These are phyloP conservation scores for Aspergillus awamori DNA, from an alignment of 2,329 filamentous ascomycete genomes.

Conservation along the genomic window DNA sequence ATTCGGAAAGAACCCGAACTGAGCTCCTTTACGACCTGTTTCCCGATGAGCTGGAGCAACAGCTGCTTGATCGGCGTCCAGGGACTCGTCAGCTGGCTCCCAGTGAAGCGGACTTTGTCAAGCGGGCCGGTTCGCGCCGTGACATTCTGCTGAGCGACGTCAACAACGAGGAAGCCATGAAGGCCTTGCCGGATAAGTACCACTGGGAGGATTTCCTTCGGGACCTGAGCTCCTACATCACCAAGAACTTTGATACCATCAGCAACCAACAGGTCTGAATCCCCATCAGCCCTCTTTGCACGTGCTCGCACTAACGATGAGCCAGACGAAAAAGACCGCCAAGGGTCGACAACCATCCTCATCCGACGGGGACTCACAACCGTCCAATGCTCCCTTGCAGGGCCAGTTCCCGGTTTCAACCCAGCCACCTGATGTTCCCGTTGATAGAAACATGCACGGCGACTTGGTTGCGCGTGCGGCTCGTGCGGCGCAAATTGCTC, in stretches of 20 bases:
- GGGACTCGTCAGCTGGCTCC: conserved; percentile 58
- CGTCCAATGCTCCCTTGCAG: conserved; percentile 42
- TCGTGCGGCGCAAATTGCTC: conserved; percentile 51
- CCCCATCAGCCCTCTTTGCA: background rate
- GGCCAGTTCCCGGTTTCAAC: conserved; percentile 46
- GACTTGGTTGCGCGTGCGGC: conserved; percentile 53
- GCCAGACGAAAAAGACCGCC: conserved; percentile 41
- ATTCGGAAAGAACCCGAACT: conserved; percentile 57
- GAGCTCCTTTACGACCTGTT: conserved; percentile 64
- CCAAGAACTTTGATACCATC: conserved; percentile 59
- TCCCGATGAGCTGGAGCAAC: conserved; percentile 58
- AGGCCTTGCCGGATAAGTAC: conserved; percentile 60
- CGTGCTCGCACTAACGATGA: conserved; percentile 23
- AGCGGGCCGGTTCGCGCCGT: conserved; percentile 56
- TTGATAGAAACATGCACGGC: conserved; percentile 45
- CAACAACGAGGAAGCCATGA: conserved; percentile 53
- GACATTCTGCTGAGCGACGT: conserved; percentile 60
- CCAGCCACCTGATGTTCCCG: conserved; percentile 43
- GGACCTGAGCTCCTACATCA: conserved; percentile 61
- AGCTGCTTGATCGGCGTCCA: conserved; percentile 57
- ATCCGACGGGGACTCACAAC: conserved; percentile 40
- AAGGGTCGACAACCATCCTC: conserved; percentile 43
- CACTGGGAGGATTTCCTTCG: conserved; percentile 66
- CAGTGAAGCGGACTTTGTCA: conserved; percentile 63
- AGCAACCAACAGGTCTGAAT: conserved; percentile 50